Evolutionary conservation across 2,329 filamentous ascomycete species (phyloP).

Genomic region (Bisporella sp.): DNA sequence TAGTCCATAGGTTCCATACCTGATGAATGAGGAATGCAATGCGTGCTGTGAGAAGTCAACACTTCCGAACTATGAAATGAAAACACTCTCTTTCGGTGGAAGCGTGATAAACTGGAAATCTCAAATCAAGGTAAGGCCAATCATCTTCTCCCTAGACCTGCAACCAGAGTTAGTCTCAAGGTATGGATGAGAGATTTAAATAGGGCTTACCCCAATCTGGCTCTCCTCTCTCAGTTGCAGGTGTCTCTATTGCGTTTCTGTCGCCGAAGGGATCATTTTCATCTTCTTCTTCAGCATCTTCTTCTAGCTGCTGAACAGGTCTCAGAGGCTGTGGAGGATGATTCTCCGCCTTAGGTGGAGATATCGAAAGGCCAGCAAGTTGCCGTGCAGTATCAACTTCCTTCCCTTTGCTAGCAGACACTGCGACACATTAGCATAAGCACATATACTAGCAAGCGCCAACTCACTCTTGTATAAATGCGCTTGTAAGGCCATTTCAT

Average conservation of each 20-base stretch:
- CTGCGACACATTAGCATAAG: constrained; percentile 11
- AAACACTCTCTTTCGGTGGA: too few species aligned
- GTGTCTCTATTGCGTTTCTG: constrained; percentile 25
- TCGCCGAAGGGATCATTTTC: constrained; percentile 31
- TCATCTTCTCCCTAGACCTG: too few species aligned
- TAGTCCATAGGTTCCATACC: too few species aligned
- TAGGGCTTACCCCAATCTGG: constrained; percentile 12
- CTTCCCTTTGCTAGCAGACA: constrained; percentile 19
- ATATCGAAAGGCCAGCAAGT: constrained; percentile 19
- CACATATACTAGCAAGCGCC: neutral
- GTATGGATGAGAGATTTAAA: neutral
- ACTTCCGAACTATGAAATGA: too few species aligned
- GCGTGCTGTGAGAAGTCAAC: too few species aligned
- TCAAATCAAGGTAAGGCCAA: too few species aligned
- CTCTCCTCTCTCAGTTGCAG: constrained; percentile 17
- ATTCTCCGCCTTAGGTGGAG: constrained; percentile 5
- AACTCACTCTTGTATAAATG: constrained; percentile 54
- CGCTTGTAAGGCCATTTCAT: constrained; percentile 60
- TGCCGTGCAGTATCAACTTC: constrained; percentile 16
- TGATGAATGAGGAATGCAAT: too few species aligned
- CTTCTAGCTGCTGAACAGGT: constrained; percentile 14
- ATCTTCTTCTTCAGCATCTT: constrained; percentile 25
- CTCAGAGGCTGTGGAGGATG: constrained; percentile 19
- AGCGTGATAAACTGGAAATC: too few species aligned
- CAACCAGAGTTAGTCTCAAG: neutral